phyloP scores from a whole-genome alignment of 2,329 filamentous ascomycete genomes.

The Thielaviopsis euricoi region DNA sequence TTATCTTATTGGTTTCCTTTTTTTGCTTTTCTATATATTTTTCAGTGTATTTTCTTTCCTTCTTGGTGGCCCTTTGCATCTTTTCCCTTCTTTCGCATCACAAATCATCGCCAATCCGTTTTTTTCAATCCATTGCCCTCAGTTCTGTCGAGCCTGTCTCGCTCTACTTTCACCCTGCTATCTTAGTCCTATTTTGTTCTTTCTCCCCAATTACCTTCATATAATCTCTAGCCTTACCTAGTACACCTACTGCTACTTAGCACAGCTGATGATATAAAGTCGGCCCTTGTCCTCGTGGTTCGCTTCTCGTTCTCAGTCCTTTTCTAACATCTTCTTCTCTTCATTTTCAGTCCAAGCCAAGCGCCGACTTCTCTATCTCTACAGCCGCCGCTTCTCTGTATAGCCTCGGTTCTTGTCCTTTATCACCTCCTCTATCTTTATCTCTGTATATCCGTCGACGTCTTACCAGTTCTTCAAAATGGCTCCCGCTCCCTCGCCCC shows the following conservation, averaged over 20 bases:
- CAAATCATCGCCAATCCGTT: neutral
- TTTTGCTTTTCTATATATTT: neutral
- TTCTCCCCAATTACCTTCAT: neutral
- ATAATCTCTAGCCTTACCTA: neutral
- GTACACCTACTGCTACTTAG: neutral
- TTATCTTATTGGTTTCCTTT: neutral
- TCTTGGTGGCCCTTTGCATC: neutral
- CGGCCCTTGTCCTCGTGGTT: neutral
- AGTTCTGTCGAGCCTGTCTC: neutral
- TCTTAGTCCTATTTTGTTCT: neutral
- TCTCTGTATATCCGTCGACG: neutral
- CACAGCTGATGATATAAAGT: neutral
- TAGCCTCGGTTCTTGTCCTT: neutral
- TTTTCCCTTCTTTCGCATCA: neutral
- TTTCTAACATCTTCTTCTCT: neutral
- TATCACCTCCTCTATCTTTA: neutral
- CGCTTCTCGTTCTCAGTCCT: neutral
- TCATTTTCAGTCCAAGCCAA: neutral
- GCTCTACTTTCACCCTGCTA: neutral
- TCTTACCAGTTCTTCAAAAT: constrained; percentile 4
- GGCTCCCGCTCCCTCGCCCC: constrained; percentile 11
- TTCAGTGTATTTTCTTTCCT: neutral
- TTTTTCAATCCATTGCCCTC: neutral
- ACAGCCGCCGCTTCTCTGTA: neutral
- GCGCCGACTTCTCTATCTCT: neutral